Base-by-base conservation (phyloP, 2,329 filamentous ascomycete species). In the Sporothrix schenckii region DNA sequence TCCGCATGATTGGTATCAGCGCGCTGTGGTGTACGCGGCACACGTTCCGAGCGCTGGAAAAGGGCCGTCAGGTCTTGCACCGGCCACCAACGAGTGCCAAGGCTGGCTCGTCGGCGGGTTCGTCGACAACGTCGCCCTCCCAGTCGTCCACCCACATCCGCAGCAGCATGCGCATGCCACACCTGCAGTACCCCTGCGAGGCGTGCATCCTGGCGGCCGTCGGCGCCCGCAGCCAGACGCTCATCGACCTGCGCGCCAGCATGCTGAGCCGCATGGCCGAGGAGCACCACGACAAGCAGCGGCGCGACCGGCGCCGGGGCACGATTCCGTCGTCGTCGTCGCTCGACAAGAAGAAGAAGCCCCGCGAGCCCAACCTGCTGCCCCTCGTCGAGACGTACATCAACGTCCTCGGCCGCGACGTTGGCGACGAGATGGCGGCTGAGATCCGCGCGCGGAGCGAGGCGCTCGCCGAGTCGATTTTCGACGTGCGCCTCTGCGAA, bases 121-220 rank as follows among this genome's bases (percentile, higher is more conserved):
- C 61, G 0, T 27, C n/a, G 1, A 11, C 49, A 1, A 47, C 16
- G 14, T 34, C 66, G n/a, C 39, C 50, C 4, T 14, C 65, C 2
- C 14, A 47, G 14, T 21, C 66, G n/a, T 50, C 67, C 1, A 54
- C 30, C 0, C 39, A 41, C n/a, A 47, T 71, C 19, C 50, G 27
- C 56, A n/a, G n/a, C 24, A 34, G 24, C 21, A 34, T 63, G 56
- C 61, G 69, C 52, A 54, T 70, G 61, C 69, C 72, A 19, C 73
- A 72, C 49, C 68, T 75, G 41, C 27, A n/a, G 7, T 30, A 34
- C 16, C 77, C 79, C 16, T 88, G 86, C 72, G 83, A 86, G 74
- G 86, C 85, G 1, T 88, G 86, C 72, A 82, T 86, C 39, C 76
- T 88, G 14, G 80, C 83, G 1, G 78, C 79, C 3, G 75, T 88